Percentiles rank a stretch among this genome's conserved stretches.
phyloP scores from a whole-genome alignment of 2,329 filamentous ascomycete species.

The Ophiosphaerella korrae region DNA sequence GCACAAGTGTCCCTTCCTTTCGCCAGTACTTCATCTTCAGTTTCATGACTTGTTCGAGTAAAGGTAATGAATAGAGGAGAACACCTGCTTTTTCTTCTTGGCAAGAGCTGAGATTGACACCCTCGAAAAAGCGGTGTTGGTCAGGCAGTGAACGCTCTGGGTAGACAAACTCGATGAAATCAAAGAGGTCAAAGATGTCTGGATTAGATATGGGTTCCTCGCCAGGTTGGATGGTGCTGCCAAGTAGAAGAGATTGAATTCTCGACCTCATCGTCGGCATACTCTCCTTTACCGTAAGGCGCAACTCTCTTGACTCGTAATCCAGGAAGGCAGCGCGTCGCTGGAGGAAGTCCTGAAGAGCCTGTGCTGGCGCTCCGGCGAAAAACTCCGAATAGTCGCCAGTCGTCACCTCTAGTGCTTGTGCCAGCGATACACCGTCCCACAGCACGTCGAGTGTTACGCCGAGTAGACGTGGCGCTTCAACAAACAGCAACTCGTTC shows the following conservation, averaged over 20 bases:
- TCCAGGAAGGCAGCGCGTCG: constrained; percentile 79
- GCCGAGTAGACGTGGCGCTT: constrained; percentile 73
- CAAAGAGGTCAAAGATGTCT: constrained; percentile 89
- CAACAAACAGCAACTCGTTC: constrained; percentile 78
- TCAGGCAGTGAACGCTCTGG: constrained; percentile 55
- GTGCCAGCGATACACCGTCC: constrained; percentile 68
- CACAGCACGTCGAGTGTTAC: constrained; percentile 72
- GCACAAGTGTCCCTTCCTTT: constrained; percentile 45
- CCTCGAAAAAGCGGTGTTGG: constrained; percentile 64
- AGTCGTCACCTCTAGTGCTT: constrained; percentile 40
- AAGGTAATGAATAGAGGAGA: constrained; percentile 69
- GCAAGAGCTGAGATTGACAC: constrained; percentile 71
- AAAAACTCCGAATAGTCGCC: constrained; percentile 65
- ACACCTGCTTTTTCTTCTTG: constrained; percentile 61
- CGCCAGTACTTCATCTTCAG: constrained; percentile 69
- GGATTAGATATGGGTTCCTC: constrained; percentile 70
- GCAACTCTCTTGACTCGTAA: constrained; percentile 84
- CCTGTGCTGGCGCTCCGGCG: constrained; percentile 67
- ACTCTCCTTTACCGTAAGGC: constrained; percentile 72
- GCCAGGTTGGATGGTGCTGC: constrained; percentile 70
- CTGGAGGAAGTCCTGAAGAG: constrained; percentile 77
- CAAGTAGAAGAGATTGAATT: constrained; percentile 70
- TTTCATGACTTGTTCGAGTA: constrained; percentile 74
- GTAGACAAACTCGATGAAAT: constrained; percentile 77
- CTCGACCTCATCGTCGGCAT: constrained; percentile 60